Evolutionary conservation across 257 asterid genomes (phyloP).

Genomic region (Plantago major): DNA sequence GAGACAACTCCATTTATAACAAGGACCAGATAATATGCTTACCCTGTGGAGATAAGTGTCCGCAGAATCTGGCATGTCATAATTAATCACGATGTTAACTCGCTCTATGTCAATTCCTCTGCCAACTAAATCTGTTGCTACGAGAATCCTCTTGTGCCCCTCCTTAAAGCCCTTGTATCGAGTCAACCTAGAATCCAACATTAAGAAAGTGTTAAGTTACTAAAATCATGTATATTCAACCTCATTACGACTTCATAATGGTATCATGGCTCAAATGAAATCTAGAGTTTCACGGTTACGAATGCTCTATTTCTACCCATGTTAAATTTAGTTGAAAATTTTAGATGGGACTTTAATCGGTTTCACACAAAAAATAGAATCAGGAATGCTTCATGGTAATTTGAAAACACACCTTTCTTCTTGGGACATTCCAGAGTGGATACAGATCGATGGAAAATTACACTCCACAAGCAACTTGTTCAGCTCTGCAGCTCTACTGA

Average conservation of each 20-base stretch:
- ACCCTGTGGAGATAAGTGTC: constrained; percentile 95
- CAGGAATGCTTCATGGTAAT: background rate
- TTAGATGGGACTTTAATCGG: too few species aligned
- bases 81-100: constrained; percentile 86
- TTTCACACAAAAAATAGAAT: background rate
- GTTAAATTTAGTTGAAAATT: too few species aligned
- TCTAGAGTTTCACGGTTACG: too few species aligned
- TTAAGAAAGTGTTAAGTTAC: background rate
- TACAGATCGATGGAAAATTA: constrained; percentile 86
- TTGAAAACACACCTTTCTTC: constrained; percentile 63
- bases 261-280: background rate
- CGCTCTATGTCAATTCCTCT: constrained; percentile 92
- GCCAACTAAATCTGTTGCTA: constrained; percentile 91
- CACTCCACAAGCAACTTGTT: constrained; percentile 90
- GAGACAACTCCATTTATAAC: background rate
- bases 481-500: constrained; percentile 81
- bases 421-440: constrained; percentile 96
- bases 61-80: constrained; percentile 96
- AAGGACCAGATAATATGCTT: background rate
- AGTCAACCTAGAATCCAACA: constrained; percentile 49
- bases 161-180: constrained; percentile 89
- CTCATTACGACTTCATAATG: background rate
- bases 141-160: constrained; percentile 92
- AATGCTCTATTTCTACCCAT: too few species aligned
- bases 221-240: background rate